A percentile compares a stretch with the other conserved stretches of the same genome.
phyloP scores from a whole-genome alignment of 495 filamentous ascomycete species.

The Penicillium mononematosum region DNA sequence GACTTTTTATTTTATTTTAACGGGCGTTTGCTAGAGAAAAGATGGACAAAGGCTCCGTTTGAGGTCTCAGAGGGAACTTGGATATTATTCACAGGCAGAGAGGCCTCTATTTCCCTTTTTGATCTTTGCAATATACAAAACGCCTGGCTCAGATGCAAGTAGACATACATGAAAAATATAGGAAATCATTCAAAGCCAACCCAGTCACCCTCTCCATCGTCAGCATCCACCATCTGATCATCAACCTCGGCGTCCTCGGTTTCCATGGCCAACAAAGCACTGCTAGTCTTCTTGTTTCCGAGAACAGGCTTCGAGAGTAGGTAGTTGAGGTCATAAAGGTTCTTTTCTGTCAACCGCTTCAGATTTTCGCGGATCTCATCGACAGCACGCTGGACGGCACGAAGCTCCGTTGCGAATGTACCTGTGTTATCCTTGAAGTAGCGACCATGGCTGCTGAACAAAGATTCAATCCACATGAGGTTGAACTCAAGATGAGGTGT shows the following conservation, averaged over 20 bases:
- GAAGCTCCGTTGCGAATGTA: slow-evolving; percentile 75
- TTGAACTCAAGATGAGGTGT: slow-evolving; percentile 93
- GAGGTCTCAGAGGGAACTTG: slow-evolving; percentile 12
- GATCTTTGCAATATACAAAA: slow-evolving; percentile 33
- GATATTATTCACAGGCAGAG: slow-evolving; percentile 8
- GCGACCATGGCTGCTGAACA: slow-evolving; percentile 77
- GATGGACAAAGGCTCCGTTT: slow-evolving; percentile 5
- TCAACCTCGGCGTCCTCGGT: slow-evolving; percentile 30
- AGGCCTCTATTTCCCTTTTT: slow-evolving; percentile 16
- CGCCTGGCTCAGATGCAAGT: slow-evolving; percentile 48
- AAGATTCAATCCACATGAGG: slow-evolving; percentile 83
- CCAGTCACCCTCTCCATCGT: slow-evolving; percentile 42
- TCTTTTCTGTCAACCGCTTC: slow-evolving; percentile 77
- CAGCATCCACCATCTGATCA: slow-evolving; percentile 37
- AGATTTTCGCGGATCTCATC: slow-evolving; percentile 73
- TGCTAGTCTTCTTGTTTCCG: slow-evolving; percentile 32
- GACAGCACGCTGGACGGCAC: slow-evolving; percentile 73
- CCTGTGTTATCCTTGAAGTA: slow-evolving; percentile 76
- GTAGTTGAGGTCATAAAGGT: slow-evolving; percentile 82
- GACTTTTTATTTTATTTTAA: neutral
- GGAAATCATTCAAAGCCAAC: slow-evolving; percentile 40
- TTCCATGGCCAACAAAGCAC: slow-evolving; percentile 30
- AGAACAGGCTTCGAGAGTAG: slow-evolving; percentile 54
- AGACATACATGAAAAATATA: slow-evolving; percentile 29
- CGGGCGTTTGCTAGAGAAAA: slow-evolving; percentile 9